Evolutionary conservation across 345 rosid genomes (phyloP).

Genomic region (Brassica carinata): DNA sequence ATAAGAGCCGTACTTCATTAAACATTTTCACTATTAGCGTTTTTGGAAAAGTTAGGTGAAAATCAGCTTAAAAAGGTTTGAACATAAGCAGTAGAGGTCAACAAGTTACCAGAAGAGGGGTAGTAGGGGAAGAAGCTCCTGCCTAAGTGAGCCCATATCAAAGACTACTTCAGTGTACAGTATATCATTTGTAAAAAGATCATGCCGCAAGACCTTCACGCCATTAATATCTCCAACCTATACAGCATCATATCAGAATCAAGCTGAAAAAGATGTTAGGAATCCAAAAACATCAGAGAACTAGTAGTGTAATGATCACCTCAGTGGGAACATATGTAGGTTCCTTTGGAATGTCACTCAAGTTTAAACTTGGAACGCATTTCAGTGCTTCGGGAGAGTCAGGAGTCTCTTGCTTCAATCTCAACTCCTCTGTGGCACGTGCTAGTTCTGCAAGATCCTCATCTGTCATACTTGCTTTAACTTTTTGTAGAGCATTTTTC

Average conservation of each 20-base stretch:
- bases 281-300: slow-evolving; percentile 36
- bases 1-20: not conserved
- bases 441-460: slow-evolving; percentile 92
- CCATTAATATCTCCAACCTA: slow-evolving; percentile 86
- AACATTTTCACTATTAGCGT: not conserved
- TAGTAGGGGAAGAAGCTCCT: slow-evolving; percentile 80
- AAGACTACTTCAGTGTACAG: slow-evolving; percentile 86
- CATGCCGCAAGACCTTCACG: slow-evolving; percentile 84
- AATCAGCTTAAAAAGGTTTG: slow-evolving; percentile 5
- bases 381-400: slow-evolving; percentile 89
- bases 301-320: slow-evolving; percentile 45
- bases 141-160: slow-evolving; percentile 75
- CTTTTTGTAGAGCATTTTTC: slow-evolving; percentile 62
- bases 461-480: slow-evolving; percentile 81
- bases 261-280: slow-evolving; percentile 21
- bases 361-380: slow-evolving; percentile 76
- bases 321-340: slow-evolving; percentile 71
- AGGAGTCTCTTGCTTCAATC: slow-evolving; percentile 91
- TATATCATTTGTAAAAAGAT: slow-evolving; percentile 93
- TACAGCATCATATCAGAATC: slow-evolving; percentile 16
- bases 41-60: not conserved
- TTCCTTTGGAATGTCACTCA: slow-evolving; percentile 85
- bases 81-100: slow-evolving; percentile 21
- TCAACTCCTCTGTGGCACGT: slow-evolving; percentile 83
- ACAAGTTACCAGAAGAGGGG: slow-evolving; percentile 88